Evolutionary conservation across 768 basidiomycete genomes (phyloP), one percentile per base, ranked within the genome.

Genomic region (Amanita jacksonii): DNA sequence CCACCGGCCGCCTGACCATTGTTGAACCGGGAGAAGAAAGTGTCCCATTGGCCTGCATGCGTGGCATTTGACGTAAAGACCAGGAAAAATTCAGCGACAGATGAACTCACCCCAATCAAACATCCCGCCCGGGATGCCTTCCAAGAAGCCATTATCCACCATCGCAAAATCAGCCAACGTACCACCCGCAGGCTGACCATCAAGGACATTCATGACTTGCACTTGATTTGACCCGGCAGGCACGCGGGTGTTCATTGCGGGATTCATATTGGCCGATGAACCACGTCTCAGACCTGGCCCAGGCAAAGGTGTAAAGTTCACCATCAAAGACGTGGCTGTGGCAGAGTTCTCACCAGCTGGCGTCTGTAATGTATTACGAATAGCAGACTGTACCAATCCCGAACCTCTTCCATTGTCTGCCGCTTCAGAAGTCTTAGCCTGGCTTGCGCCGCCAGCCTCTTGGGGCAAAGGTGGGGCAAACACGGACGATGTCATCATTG

Each of bases 21-120:
- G 28, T 60, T 61, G 47, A 86, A 74, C 38, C 83, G 72, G 28
- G 81, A 66, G 59, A 89, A 88, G 64, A 85, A 88, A 24, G 68
- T 77, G 41, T 87, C 85, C 85, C 85, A 88, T 67, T 86, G 84
- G 34, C 77, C 85, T 88, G 56, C n/a, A n/a, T n/a, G n/a, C n/a
- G n/a, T n/a, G n/a, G n/a, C n/a, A n/a, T n/a, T n/a, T n/a, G n/a
- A n/a, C n/a, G n/a, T n/a, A n/a, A n/a, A n/a, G n/a, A n/a, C n/a
- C n/a, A n/a, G n/a, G n/a, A n/a, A n/a, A n/a, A n/a, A n/a, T n/a
- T 34, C 45, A 18, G 12, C 23, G 42, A 41, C 18, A 32, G 30
- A 40, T 41, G 12, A 18, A 66, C 69, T 52, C 53, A 86, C 85
- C 76, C 84, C 85, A 90, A 59, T 89, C 85, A 61, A 87, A 90